Conservation (phyloP, 2,329 filamentous ascomycete genomes). For the Scedosporium minutisporum region DNA sequence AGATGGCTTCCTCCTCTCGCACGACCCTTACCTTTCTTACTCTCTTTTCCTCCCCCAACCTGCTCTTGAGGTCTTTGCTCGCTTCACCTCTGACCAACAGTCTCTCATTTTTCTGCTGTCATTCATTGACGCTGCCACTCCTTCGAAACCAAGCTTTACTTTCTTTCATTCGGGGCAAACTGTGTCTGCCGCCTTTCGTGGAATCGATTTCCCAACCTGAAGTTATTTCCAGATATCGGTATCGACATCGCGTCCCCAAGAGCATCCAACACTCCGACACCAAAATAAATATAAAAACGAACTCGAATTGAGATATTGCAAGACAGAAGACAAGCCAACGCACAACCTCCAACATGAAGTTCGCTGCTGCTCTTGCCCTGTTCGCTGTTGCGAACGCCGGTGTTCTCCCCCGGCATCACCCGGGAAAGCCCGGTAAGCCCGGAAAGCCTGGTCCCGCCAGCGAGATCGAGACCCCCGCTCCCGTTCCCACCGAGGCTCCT, state of each 20-base stretch:
- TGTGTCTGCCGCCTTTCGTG: constrained; percentile 18
- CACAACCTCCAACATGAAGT: constrained; percentile 35
- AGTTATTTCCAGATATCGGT: background rate
- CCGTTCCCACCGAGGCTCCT: background rate
- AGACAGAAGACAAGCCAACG: constrained; percentile 7
- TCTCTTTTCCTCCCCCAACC: constrained; percentile 10
- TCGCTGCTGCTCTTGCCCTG: constrained; percentile 32
- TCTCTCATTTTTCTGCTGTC: constrained; percentile 16
- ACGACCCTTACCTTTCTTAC: constrained; percentile 6
- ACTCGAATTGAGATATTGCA: background rate
- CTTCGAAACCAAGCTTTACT: constrained; percentile 15
- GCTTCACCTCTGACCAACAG: constrained; percentile 7
- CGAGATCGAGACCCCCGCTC: background rate
- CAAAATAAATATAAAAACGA: constrained; percentile 11
- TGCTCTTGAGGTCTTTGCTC: constrained; percentile 9
- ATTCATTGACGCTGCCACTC: constrained; percentile 17
- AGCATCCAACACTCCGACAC: constrained; percentile 4
- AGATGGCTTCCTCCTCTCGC: constrained; percentile 8
- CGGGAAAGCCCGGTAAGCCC: constrained; percentile 11
- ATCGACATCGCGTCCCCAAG: background rate
- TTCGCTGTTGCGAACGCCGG: constrained; percentile 33
- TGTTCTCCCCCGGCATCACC: constrained; percentile 23
- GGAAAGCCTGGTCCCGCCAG: background rate
- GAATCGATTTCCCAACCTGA: constrained; percentile 3
- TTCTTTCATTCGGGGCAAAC: constrained; percentile 20